Base-by-base conservation (phyloP, 1,284 basidiomycete genomes). In the Leccinum holopus region DNA sequence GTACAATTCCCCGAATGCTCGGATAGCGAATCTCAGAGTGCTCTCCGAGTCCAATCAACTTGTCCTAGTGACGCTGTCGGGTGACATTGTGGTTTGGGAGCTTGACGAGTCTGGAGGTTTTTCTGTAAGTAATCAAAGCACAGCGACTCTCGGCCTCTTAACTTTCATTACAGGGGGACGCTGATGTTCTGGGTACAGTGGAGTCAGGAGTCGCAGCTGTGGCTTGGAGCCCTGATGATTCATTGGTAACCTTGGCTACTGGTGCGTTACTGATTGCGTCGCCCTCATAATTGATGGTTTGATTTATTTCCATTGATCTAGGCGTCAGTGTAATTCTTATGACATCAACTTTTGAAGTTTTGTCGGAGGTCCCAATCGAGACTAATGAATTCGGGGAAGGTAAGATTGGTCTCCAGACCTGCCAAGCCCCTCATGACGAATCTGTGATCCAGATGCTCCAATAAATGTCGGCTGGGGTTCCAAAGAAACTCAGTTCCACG, bases 391-490 rank as follows among this genome's bases (percentile, higher is more conserved):
- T 95, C 67, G 97, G 97, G 52, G 88, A 95, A 82, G 92, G 92
- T 52, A 44, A 55, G 69, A 58, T 58, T 88, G 30, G 7, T 66
- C 66, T 61, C 41, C 61, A 51, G 56, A 41, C 59, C 51, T 59
- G 44, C 30, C 56, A 44, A 21, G 37, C 37, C 32, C 64, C 57
- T 64, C 35, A 61, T 66, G 62, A 66, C 44, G 28, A 57, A 49
- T 63, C 61, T 16, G 37, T 63, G 55, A 28, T 28, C 6, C 28
- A 28, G 28, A 28, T 28, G 28, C 28, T 47, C 94, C 92, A 6
- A 94, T 98, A 70, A 94, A 96, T 68, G 93, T 98, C 60, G 97
- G 97, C 9, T 99, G 97, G 97, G 97, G 97, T 33, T 94, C 93
- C 4, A 97, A 97, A 72, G 84, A 92, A 70, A 99, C 97, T 0